Base-by-base conservation (phyloP, 108 stramenopile species). In the Seminavis robusta region DNA sequence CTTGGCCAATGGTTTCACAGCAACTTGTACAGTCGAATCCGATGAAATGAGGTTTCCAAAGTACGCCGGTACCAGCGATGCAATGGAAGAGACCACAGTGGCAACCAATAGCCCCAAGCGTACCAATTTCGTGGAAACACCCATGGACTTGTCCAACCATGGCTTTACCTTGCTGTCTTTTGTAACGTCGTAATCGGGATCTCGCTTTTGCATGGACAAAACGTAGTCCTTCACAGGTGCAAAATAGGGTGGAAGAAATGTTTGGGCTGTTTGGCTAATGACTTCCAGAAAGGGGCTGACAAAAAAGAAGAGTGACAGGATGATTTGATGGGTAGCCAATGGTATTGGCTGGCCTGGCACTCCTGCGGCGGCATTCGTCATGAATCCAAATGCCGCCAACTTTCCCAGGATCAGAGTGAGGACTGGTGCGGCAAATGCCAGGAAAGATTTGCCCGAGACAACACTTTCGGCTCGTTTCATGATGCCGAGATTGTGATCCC, bases 201-300 rank as follows among this genome's bases (percentile, higher is more conserved):
- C 49, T 13, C 23, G 36, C 8, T 51, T 52, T 24, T 60, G 40
- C 21, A 17, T 41, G 27, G 37, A 27, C 1, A 37, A 49, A 5
- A 70, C 43, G 42, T 73, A 61, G 19, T 80, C 73, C 21, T 27
- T 44, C 7, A 71, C 55, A 11, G 80, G 80, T 11, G 80, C 75
- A 43, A 74, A 33, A 32, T 49, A 83, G 1, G 57, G 58, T 3
- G 90, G 90, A 33, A 92, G 62, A 40, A 88, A 92, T 10, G 84
- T 75, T 52, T 92, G 90, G 0, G 85, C 90, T 16, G 83, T 86
- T 56, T 92, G 90, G 26, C 77, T 79, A 32, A 92, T 86, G 0
- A 92, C 90, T 70, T 92, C 90, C 83, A 92, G 52, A 48, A 92
- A 92, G 8, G 90, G 90, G 59, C 77, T 79, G 20, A 77, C 80